Conservation (phyloP, 2,329 filamentous ascomycete genomes). For the Cryphonectria nitschkei region DNA sequence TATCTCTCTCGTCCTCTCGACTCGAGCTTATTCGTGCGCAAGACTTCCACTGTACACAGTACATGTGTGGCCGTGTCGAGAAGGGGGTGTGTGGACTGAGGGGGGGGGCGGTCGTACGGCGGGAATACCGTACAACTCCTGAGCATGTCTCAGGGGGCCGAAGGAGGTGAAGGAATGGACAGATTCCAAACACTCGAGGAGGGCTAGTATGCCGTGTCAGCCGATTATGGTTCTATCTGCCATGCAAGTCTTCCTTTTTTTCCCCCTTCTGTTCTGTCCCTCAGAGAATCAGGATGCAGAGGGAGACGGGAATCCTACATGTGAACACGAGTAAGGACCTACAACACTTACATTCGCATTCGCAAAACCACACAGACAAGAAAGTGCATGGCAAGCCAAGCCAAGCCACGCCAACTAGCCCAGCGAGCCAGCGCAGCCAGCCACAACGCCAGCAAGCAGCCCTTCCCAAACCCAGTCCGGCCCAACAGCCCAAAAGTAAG, state of each 20-base stretch:
- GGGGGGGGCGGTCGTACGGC: not conserved
- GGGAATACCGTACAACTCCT: not conserved
- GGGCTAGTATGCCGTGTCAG: too few relatives aligned
- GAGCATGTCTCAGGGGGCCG: not conserved
- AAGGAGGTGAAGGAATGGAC: not conserved
- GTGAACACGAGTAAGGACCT: too few relatives aligned
- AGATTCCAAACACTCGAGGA: not conserved
- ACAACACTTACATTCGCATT: too few relatives aligned
- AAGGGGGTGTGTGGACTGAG: not conserved
- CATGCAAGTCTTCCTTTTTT: not conserved
- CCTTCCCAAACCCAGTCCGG: too few relatives aligned
- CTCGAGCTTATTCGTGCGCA: constrained; percentile 13
- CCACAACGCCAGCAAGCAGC: too few relatives aligned
- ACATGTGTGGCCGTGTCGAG: constrained; percentile 6
- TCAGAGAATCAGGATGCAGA: not conserved
- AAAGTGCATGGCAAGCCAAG: too few relatives aligned
- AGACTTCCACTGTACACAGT: not conserved
- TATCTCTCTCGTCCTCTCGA: not conserved
- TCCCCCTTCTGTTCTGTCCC: too few relatives aligned
- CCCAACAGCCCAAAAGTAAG: constrained; percentile 2
- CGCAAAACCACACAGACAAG: too few relatives aligned
- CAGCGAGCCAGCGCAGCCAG: too few relatives aligned
- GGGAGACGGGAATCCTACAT: not conserved
- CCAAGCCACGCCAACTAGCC: not conserved
- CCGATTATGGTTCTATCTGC: not conserved